A percentile compares a stretch with the other conserved stretches of the same genome.
These are phyloP conservation scores for Arthrobotrys sinensis DNA, from an alignment of 2,329 filamentous ascomycete species.

Conservation along the genomic window DNA sequence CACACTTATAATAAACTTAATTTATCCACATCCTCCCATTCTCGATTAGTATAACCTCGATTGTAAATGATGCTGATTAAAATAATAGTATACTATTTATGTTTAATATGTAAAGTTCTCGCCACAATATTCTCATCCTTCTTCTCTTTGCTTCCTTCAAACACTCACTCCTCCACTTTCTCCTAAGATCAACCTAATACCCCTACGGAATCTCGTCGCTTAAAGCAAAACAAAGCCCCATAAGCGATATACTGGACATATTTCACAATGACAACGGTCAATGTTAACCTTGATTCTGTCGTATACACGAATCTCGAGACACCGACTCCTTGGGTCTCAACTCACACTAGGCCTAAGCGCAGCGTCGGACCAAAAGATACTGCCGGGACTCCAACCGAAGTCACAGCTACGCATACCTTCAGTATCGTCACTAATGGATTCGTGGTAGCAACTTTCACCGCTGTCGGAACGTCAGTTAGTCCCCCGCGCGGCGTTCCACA, in stretches of 20 bases:
- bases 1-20: too few relatives aligned
- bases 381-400: background rate
- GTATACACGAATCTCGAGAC: slow-evolving; percentile 37
- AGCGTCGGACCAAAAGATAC: background rate
- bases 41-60: too few relatives aligned
- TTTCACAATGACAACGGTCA: background rate
- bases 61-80: too few relatives aligned
- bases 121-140: too few relatives aligned
- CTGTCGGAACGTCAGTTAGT: slow-evolving; percentile 16
- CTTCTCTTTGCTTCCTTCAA: too few relatives aligned
- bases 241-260: background rate
- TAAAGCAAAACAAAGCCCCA: too few relatives aligned
- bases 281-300: slow-evolving; percentile 25
- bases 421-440: slow-evolving; percentile 33
- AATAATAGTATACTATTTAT: too few relatives aligned
- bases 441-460: slow-evolving; percentile 48
- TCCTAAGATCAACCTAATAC: too few relatives aligned
- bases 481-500: slow-evolving; percentile 25
- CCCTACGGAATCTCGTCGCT: too few relatives aligned
- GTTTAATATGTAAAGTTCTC: too few relatives aligned
- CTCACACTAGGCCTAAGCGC: background rate
- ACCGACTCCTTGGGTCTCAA: slow-evolving; percentile 23
- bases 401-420: slow-evolving; percentile 24
- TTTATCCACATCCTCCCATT: too few relatives aligned
- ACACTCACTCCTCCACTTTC: too few relatives aligned